Evolutionary conservation across 495 filamentous ascomycete species (phyloP).

Genomic region (Daldinia loculata): DNA sequence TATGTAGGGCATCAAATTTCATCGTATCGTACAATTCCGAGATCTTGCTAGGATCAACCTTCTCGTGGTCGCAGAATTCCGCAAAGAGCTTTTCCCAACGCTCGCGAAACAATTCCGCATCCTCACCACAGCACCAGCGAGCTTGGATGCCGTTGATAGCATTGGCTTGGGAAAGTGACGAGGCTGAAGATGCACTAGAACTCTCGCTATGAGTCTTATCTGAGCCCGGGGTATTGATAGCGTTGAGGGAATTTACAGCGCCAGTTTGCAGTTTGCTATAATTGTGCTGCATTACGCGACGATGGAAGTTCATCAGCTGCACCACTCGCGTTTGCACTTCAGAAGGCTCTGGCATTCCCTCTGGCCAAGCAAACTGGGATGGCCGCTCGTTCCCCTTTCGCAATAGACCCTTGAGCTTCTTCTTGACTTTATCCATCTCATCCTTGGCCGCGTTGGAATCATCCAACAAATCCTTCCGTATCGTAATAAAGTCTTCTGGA

Average conservation of each 20-base stretch:
- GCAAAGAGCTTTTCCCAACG: constrained; percentile 98
- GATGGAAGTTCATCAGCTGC: constrained; percentile 96
- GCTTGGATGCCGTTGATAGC: constrained; percentile 76
- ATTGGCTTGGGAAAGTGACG: constrained; percentile 64
- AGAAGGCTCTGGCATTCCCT: constrained; percentile 90
- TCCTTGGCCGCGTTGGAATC: constrained; percentile 99
- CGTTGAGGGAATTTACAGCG: constrained; percentile 66
- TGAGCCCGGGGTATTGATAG: constrained; percentile 55
- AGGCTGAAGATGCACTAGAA: constrained; percentile 51
- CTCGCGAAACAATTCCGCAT: constrained; percentile 92
- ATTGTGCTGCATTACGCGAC: constrained; percentile 91
- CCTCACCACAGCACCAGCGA: constrained; percentile 96
- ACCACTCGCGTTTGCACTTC: constrained; percentile 91
- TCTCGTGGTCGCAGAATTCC: constrained; percentile 96
- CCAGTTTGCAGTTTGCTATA: constrained; percentile 76
- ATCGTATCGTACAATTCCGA: constrained; percentile 98
- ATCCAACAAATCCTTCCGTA: constrained; percentile 93
- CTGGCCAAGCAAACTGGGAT: constrained; percentile 97
- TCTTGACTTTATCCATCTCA: constrained; percentile 99
- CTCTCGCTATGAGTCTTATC: constrained; percentile 52
- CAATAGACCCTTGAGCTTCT: constrained; percentile 92
- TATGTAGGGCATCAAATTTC: constrained; percentile 98
- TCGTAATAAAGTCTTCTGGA: constrained; percentile 80
- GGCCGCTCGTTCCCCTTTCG: constrained; percentile 88
- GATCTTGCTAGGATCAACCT: constrained; percentile 97